Percentiles rank a stretch among this genome's conserved stretches.
Conservation (phyloP, 345 rosid species). For the Lepidium didymum region DNA sequence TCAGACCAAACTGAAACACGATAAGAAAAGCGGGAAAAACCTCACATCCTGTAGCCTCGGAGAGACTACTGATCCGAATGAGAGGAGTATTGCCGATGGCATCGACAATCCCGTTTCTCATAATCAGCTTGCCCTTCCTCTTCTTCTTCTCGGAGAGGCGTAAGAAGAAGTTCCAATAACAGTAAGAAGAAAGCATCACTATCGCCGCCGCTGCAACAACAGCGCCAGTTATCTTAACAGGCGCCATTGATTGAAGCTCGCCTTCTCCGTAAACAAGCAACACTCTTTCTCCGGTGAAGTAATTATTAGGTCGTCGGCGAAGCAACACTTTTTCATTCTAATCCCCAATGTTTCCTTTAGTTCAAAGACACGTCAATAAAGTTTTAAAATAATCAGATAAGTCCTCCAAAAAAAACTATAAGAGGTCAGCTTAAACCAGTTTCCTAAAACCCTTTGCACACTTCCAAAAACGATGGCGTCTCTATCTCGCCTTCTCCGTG, state of each 20-base stretch:
- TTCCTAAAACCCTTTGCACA: not conserved
- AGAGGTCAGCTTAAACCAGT: not conserved
- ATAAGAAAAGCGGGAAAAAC: constrained; percentile 30
- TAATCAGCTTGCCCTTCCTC: constrained; percentile 28
- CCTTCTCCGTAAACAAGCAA: not conserved
- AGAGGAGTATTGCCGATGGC: constrained; percentile 85
- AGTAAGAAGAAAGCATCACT: constrained; percentile 45
- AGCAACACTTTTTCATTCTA: not conserved
- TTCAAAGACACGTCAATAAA: not conserved
- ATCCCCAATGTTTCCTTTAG: not conserved
- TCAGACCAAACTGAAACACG: not conserved
- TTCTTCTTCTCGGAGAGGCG: constrained; percentile 36
- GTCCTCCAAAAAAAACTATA: not conserved
- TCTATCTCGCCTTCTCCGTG: constrained; percentile 32
- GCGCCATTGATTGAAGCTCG: constrained; percentile 39
- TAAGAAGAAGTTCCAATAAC: constrained; percentile 23
- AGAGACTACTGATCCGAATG: constrained; percentile 87
- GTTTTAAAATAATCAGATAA: not conserved
- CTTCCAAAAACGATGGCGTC: constrained; percentile 30
- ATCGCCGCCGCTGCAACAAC: constrained; percentile 34
- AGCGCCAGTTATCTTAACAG: constrained; percentile 37
- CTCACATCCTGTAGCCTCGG: constrained; percentile 92
- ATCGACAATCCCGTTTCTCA: constrained; percentile 47
- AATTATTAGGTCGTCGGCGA: not conserved
- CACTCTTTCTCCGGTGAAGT: constrained; percentile 2